Conservation (phyloP, 805 yeast genomes). For the Nakazawaea siamensis region DNA sequence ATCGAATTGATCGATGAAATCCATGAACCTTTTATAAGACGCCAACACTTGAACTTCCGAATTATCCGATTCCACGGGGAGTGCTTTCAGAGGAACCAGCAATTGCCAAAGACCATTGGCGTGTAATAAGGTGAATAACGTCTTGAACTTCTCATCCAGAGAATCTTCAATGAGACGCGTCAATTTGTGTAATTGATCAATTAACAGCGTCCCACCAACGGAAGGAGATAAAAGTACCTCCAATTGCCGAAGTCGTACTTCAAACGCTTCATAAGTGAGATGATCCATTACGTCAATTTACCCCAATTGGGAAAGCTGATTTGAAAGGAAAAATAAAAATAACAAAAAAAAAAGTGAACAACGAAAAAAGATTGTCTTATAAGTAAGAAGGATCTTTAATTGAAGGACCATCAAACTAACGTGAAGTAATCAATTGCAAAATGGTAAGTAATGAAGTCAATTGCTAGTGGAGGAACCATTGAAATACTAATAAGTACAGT, state of each 20-base stretch:
- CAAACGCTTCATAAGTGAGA: constrained; percentile 1
- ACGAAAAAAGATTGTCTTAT: too few relatives aligned
- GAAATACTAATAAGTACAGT: too few relatives aligned
- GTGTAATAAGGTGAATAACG: constrained; percentile 1
- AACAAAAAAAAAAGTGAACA: background rate
- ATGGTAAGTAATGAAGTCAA: too few relatives aligned
- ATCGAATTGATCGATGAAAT: background rate
- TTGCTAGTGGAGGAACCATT: too few relatives aligned
- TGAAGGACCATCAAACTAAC: too few relatives aligned
- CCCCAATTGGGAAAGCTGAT: background rate
- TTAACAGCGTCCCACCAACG: background rate
- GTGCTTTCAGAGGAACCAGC: too few relatives aligned
- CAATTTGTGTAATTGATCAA: constrained; percentile 2
- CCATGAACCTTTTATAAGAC: background rate
- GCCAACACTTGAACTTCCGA: too few relatives aligned
- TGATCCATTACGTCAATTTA: background rate
- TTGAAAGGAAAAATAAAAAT: too few relatives aligned
- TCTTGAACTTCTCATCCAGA: background rate
- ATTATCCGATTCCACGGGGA: too few relatives aligned
- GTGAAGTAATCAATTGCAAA: too few relatives aligned
- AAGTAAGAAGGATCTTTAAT: too few relatives aligned
- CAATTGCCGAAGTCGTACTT: background rate
- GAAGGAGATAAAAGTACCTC: constrained; percentile 1
- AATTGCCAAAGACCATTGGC: constrained; percentile 1
- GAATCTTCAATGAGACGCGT: background rate